A percentile compares a stretch with the other conserved stretches of the same genome.
phyloP scores from a whole-genome alignment of 441 rosid species.

The Mallotus japonicus region DNA sequence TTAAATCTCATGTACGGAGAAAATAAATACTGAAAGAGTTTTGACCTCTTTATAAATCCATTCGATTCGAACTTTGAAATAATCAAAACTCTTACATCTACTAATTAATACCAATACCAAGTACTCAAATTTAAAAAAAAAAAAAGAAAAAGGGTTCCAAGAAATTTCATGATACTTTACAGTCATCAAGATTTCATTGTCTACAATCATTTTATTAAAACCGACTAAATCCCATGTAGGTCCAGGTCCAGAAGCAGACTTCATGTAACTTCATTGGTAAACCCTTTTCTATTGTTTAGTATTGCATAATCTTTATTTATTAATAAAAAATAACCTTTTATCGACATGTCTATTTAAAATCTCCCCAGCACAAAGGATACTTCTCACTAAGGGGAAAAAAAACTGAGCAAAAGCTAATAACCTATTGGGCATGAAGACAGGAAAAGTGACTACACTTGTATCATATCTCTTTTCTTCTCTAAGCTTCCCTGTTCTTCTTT shows the following conservation, averaged over 20 bases:
- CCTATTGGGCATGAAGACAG: conserved; percentile 5
- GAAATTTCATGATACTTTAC: neutral
- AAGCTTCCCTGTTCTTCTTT: conserved; percentile 3
- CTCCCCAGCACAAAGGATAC: neutral
- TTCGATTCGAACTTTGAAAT: too few relatives aligned
- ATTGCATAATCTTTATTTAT: too few relatives aligned
- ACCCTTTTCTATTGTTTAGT: neutral
- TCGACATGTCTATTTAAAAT: neutral
- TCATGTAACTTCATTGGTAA: conserved; percentile 13
- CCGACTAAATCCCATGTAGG: neutral
- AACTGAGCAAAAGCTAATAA: neutral
- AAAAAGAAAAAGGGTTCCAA: neutral
- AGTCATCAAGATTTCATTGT: neutral
- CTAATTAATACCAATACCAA: too few relatives aligned
- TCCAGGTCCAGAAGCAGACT: neutral
- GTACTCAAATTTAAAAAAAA: neutral
- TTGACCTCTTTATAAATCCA: too few relatives aligned
- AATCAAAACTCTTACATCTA: too few relatives aligned
- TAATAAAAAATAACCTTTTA: neutral
- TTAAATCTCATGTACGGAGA: too few relatives aligned
- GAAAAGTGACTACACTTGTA: neutral
- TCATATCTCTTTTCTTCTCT: neutral
- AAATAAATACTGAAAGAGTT: too few relatives aligned
- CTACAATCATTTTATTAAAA: neutral
- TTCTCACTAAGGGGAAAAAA: neutral